Conservation (phyloP, 495 filamentous ascomycete species). For the Collariella sp. region DNA sequence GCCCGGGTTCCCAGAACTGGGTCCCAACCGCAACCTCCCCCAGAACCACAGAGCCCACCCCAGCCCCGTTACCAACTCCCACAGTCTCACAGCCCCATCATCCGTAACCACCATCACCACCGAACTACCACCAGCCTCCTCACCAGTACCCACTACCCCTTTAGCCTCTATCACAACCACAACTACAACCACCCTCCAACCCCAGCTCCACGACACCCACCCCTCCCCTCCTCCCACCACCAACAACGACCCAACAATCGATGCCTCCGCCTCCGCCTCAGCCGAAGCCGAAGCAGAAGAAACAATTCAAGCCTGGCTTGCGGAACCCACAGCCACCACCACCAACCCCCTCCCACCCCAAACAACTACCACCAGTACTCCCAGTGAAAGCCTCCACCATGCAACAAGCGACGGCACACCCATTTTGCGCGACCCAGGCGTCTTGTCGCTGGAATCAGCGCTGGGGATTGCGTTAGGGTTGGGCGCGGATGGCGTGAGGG, state of each 20-base stretch:
- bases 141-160: neutral
- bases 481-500: neutral
- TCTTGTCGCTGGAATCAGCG: neutral
- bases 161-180: too few species aligned
- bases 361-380: neutral
- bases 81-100: neutral
- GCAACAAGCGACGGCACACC: conserved; percentile 4
- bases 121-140: neutral
- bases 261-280: too few species aligned
- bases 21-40: neutral
- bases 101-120: neutral
- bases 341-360: neutral
- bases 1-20: neutral
- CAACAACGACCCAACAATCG: conserved; percentile 15
- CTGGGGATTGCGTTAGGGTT: neutral
- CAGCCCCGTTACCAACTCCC: neutral
- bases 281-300: too few species aligned
- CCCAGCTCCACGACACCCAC: too few species aligned
- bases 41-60: neutral
- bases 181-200: too few species aligned
- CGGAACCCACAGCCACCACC: conserved; percentile 11
- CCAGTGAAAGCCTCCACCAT: neutral
- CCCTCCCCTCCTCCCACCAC: neutral
- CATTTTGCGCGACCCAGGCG: conserved; percentile 3
- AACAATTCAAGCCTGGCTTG: conserved; percentile 28